Percentiles rank a stretch among this genome's conserved stretches.
Conservation (phyloP, 2,329 filamentous ascomycete genomes). For the Diaporthe vaccinii region DNA sequence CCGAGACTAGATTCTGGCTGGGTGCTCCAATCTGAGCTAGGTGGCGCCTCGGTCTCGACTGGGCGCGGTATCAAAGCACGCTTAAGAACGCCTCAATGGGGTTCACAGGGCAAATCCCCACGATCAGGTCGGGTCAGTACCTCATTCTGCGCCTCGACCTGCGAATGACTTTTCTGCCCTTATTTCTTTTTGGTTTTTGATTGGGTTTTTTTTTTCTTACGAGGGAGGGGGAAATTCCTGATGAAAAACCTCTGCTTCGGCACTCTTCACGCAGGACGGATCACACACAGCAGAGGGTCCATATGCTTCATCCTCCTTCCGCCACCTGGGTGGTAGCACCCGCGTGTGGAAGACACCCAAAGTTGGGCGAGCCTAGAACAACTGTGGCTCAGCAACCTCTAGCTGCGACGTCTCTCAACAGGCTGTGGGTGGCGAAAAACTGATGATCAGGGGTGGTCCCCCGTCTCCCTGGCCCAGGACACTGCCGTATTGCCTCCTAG, state of each 20-base stretch:
- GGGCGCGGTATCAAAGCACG: conserved; percentile 7
- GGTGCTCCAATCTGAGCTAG: conserved; percentile 9
- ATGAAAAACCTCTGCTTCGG: neutral
- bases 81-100: conserved; percentile 3
- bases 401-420: conserved; percentile 30
- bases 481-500: conserved; percentile 30
- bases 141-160: neutral
- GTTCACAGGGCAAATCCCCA: neutral
- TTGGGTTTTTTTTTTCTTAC: neutral
- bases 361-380: conserved; percentile 42
- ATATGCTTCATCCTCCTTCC: conserved; percentile 3
- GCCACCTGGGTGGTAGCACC: conserved; percentile 15
- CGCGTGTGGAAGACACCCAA: neutral
- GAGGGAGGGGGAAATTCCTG: neutral
- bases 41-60: conserved; percentile 13
- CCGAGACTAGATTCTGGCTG: conserved; percentile 22
- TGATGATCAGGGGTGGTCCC: conserved; percentile 34
- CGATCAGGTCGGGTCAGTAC: neutral
- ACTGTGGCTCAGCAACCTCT: conserved; percentile 43
- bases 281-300: neutral
- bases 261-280: neutral
- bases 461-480: conserved; percentile 27
- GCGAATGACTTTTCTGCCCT: neutral
- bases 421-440: conserved; percentile 38
- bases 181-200: neutral